phyloP scores from a whole-genome alignment of 1,284 basidiomycete genomes.

The Psilocybe mexicana region DNA sequence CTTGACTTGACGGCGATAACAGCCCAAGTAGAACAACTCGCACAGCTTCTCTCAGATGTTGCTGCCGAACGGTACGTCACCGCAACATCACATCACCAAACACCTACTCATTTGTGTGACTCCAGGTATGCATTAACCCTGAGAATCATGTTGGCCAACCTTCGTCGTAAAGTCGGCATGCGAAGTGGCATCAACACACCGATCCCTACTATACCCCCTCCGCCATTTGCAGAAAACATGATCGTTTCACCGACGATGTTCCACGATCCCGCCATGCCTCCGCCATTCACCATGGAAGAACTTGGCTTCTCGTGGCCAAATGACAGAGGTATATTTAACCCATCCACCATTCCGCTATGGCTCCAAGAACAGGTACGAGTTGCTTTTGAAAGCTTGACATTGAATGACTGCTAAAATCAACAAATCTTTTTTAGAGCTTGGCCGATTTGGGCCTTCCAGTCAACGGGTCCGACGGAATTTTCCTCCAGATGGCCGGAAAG shows the following conservation, averaged over 20 bases:
- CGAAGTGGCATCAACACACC: slow-evolving; percentile 52
- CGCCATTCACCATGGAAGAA: slow-evolving; percentile 79
- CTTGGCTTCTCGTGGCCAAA: slow-evolving; percentile 78
- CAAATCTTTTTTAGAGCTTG: slow-evolving; percentile 55
- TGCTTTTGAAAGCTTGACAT: neutral
- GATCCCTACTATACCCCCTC: slow-evolving; percentile 49
- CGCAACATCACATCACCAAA: neutral
- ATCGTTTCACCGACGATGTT: slow-evolving; percentile 54
- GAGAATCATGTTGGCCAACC: slow-evolving; percentile 87
- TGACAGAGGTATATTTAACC: slow-evolving; percentile 74
- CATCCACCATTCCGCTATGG: slow-evolving; percentile 78
- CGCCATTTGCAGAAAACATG: slow-evolving; percentile 55
- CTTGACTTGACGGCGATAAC: slow-evolving; percentile 75
- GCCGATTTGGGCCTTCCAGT: slow-evolving; percentile 86
- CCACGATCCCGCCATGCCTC: slow-evolving; percentile 57
- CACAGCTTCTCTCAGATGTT: slow-evolving; percentile 80
- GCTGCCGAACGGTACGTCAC: slow-evolving; percentile 75
- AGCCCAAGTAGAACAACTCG: slow-evolving; percentile 80
- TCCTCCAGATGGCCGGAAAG: slow-evolving; percentile 69
- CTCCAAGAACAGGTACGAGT: slow-evolving; percentile 70
- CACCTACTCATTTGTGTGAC: neutral
- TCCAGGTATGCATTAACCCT: slow-evolving; percentile 82
- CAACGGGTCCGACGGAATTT: slow-evolving; percentile 87
- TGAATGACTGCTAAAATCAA: slow-evolving; percentile 13
- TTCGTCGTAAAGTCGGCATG: slow-evolving; percentile 82